Evolutionary conservation across 805 yeast species (phyloP).

Genomic region (Suhomyces sp.): DNA sequence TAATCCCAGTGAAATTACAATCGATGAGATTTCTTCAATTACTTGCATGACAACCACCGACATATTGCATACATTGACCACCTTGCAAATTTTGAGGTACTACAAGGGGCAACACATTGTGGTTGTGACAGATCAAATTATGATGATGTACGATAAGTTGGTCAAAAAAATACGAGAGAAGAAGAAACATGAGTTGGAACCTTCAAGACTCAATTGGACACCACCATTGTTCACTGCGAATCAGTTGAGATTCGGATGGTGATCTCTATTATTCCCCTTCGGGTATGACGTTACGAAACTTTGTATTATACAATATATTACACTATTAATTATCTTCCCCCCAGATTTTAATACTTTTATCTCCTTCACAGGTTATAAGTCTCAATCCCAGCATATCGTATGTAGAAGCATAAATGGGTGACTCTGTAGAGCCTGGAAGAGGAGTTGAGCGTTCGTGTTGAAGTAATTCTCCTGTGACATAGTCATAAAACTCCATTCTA

Average conservation of each 20-base stretch:
- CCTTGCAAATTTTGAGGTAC: constrained; percentile 84
- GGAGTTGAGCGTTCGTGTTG: constrained; percentile 55
- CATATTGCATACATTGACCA: constrained; percentile 88
- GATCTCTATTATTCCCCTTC: constrained; percentile 11
- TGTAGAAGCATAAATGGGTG: constrained; percentile 67
- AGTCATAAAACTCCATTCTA: constrained; percentile 71
- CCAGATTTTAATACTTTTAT: constrained; percentile 82
- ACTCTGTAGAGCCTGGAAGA: constrained; percentile 67
- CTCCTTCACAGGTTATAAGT: constrained; percentile 85
- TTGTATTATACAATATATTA: too few species aligned
- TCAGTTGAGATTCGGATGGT: constrained; percentile 95
- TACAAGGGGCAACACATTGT: constrained; percentile 93
- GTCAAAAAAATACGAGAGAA: constrained; percentile 53
- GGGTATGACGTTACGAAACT: too few species aligned
- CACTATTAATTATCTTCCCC: too few species aligned
- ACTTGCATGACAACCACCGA: constrained; percentile 97
- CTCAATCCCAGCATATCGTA: constrained; percentile 82
- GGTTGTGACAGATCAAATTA: constrained; percentile 79
- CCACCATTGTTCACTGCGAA: constrained; percentile 97
- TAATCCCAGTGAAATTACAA: constrained; percentile 56
- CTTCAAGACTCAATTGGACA: constrained; percentile 76
- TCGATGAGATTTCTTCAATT: constrained; percentile 82
- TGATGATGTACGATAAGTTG: constrained; percentile 70
- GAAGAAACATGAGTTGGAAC: constrained; percentile 73
- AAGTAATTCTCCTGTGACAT: constrained; percentile 63